Evolutionary conservation across 345 rosid species (phyloP), one percentile per base, ranked within the genome.

Genomic region (Cardamine occulta): DNA sequence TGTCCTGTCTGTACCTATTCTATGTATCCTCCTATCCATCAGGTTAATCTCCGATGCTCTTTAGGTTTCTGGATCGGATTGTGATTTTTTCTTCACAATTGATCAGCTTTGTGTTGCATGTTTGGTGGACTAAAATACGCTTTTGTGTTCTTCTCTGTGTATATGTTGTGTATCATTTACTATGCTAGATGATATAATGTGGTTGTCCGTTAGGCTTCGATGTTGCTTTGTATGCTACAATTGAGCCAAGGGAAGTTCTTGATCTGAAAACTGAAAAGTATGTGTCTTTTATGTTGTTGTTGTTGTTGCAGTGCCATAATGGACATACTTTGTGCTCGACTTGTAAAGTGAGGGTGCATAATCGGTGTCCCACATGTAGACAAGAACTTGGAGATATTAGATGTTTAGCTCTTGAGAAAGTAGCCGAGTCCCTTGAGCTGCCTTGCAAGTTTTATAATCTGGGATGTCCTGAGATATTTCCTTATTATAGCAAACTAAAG

Each of bases 1-100:
- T 96, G 99, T 81, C 99, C 99, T 34, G 99, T 96, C 58, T 96
- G 99, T 72, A 91, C 99, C 74, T 89, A 87, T 74, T 96, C 98
- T 53, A 96, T 96, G 99, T 93, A 93, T 68, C 99, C 99, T 66
- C 98, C 99, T 54, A 96, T 96, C 75, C 98, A 96, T 76, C 99
- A 96, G 99, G 99, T 95, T 26, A 57, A 39, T 49, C 18, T 61
- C 51, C 49, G 10, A 21, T 28, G 8, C 42, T 72, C 35, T 60
- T 56, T 26, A 1, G 62, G 6, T 51, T 72, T 73, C 24, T 53
- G 13, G n/a, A 73, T 73, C 10, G 19, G 18, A 51, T 19, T 1
- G 0, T 47, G 17, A 15, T 45, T 31, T 70, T 15, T 19, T 7
- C 11, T 37, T 47, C 8, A 47, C 21, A 11, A 18, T 31, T 21